These are phyloP conservation scores for Talaromyces borbonicus DNA, from an alignment of 495 filamentous ascomycete genomes.

Conservation along the genomic window DNA sequence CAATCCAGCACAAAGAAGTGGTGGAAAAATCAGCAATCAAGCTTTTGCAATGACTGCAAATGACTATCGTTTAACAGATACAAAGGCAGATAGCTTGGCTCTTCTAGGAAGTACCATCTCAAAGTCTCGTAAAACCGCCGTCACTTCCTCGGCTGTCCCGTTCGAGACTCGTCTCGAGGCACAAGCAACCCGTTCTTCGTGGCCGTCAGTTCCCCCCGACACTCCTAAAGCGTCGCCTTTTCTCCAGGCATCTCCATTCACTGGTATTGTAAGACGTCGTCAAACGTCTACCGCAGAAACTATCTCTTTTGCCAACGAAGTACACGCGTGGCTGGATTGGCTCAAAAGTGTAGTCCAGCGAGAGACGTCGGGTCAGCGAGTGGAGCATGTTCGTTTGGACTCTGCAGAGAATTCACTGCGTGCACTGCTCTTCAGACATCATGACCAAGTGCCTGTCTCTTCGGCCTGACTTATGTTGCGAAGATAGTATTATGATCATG, in stretches of 20 bases:
- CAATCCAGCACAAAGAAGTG: background rate
- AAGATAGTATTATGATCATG: background rate
- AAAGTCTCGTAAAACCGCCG: slow-evolving; percentile 11
- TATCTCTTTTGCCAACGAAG: slow-evolving; percentile 12
- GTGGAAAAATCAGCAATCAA: background rate
- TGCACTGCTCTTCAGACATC: slow-evolving; percentile 24
- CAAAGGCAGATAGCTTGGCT: slow-evolving; percentile 20
- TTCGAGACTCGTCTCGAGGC: slow-evolving; percentile 34
- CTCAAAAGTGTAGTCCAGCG: slow-evolving; percentile 17
- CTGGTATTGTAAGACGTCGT: background rate
- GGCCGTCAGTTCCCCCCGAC: slow-evolving; percentile 8
- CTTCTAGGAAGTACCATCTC: slow-evolving; percentile 18
- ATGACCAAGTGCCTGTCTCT: slow-evolving; percentile 5
- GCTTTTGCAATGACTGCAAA: slow-evolving; percentile 1
- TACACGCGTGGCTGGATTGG: slow-evolving; percentile 32
- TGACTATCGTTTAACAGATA: slow-evolving; percentile 21
- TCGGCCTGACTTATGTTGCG: background rate
- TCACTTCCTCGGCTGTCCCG: slow-evolving; percentile 29
- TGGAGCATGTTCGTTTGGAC: slow-evolving; percentile 18
- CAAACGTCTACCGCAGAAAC: background rate
- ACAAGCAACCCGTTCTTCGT: slow-evolving; percentile 17
- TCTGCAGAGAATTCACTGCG: slow-evolving; percentile 33
- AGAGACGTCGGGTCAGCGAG: slow-evolving; percentile 8
- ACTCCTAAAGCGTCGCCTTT: slow-evolving; percentile 3
- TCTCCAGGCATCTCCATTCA: background rate